A percentile compares a stretch with the other conserved stretches of the same genome.
Evolutionary conservation across 2,329 filamentous ascomycete species (phyloP).

Genomic region (Dactylellina leptospora): DNA sequence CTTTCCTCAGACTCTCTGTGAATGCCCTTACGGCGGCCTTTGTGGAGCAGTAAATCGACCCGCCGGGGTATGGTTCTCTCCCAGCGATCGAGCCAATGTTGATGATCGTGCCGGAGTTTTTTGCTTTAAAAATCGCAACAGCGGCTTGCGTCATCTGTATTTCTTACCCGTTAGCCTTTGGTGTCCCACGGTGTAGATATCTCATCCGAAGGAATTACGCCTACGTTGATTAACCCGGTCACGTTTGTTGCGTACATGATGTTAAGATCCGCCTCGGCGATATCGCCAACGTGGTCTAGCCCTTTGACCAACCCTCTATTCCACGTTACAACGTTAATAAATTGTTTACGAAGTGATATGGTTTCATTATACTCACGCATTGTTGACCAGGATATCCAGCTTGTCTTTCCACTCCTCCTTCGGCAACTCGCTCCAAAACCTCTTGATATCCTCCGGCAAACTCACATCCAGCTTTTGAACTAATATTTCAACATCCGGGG

Average conservation of each 20-base stretch:
- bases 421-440: constrained; percentile 73
- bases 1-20: constrained; percentile 81
- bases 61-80: constrained; percentile 82
- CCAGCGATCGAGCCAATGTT: constrained; percentile 95
- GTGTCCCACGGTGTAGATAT: not conserved
- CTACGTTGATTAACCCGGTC: constrained; percentile 81
- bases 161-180: not conserved
- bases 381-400: constrained; percentile 91
- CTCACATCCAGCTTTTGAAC: constrained; percentile 88
- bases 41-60: constrained; percentile 90
- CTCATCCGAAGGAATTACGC: not conserved
- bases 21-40: constrained; percentile 89
- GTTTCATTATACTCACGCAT: constrained; percentile 82
- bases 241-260: constrained; percentile 94
- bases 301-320: constrained; percentile 85
- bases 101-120: constrained; percentile 74
- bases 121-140: constrained; percentile 78
- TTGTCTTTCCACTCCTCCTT: constrained; percentile 79
- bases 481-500: constrained; percentile 80
- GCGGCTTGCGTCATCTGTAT: constrained; percentile 83
- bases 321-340: too few relatives aligned
- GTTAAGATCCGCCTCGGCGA: constrained; percentile 81
- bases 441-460: constrained; percentile 75
- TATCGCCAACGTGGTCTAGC: constrained; percentile 83
- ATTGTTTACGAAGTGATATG: too few relatives aligned